These are phyloP conservation scores for Chrysanthemum lavandulifolium DNA, from an alignment of 129 eudicot species.

Conservation along the genomic window DNA sequence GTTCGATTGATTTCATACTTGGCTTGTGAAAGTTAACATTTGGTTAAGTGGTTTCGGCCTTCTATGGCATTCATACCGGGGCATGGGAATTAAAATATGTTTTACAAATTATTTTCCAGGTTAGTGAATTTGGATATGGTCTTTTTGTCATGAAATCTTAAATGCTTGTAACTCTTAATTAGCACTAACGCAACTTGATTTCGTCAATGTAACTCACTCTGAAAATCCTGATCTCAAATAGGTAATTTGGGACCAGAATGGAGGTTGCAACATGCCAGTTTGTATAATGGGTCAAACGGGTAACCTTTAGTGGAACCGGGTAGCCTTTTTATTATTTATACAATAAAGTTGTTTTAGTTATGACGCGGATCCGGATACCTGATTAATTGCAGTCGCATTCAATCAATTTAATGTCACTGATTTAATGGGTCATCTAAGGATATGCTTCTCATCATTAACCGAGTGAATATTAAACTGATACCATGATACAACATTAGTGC, in stretches of 20 bases:
- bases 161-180: neutral
- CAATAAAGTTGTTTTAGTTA: neutral
- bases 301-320: neutral
- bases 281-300: neutral
- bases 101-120: constrained; percentile 13
- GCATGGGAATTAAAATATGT: constrained; percentile 4
- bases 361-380: neutral
- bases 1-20: neutral
- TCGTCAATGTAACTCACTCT: neutral
- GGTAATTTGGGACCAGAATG: neutral
- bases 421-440: constrained; percentile 21
- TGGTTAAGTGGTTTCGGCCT: constrained; percentile 14
- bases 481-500: constrained; percentile 33
- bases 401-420: constrained; percentile 6
- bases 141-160: constrained; percentile 6
- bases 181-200: constrained; percentile 1
- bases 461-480: constrained; percentile 11
- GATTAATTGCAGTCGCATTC: neutral
- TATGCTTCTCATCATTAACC: constrained; percentile 17
- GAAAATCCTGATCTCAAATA: neutral
- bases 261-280: neutral
- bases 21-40: neutral
- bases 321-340: too few relatives aligned
- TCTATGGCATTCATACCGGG: neutral
- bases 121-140: constrained; percentile 11